Conservation (phyloP, 176 grass and related monocot species). For the Cenchrus purpureus region DNA sequence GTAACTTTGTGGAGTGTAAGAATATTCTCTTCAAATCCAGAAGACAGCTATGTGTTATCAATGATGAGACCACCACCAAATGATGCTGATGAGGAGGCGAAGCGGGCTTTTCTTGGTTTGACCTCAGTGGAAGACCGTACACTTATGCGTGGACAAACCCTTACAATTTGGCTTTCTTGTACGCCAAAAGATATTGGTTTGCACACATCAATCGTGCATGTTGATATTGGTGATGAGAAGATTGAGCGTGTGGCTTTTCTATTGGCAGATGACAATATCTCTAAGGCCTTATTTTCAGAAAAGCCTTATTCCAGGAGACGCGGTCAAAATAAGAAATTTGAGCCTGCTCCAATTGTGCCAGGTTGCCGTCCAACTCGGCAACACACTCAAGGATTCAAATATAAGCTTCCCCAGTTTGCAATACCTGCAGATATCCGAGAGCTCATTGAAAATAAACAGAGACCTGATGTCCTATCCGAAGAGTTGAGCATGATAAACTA, state of each 20-base stretch:
- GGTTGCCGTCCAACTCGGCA: conserved; percentile 57
- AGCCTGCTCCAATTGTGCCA: conserved; percentile 55
- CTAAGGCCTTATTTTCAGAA: conserved; percentile 66
- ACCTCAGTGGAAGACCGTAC: conserved; percentile 75
- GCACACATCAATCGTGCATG: conserved; percentile 87
- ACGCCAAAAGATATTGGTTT: conserved; percentile 84
- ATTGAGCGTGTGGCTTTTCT: conserved; percentile 87
- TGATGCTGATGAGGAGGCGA: conserved; percentile 54
- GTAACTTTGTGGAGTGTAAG: conserved; percentile 76
- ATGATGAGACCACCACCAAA: conserved; percentile 77
- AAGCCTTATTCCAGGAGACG: conserved; percentile 71
- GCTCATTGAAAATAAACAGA: conserved; percentile 67
- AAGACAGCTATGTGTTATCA: conserved; percentile 81
- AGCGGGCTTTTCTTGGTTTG: conserved; percentile 59
- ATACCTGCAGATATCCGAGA: conserved; percentile 70
- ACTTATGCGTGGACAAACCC: conserved; percentile 70
- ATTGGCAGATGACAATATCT: conserved; percentile 80
- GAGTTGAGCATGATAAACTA: conserved; percentile 69
- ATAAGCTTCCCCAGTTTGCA: conserved; percentile 69
- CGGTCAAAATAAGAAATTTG: conserved; percentile 57
- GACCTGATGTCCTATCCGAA: conserved; percentile 64
- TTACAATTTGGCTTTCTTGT: conserved; percentile 91
- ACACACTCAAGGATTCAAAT: conserved; percentile 59
- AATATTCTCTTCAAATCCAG: conserved; percentile 88
- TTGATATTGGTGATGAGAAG: conserved; percentile 82